These are phyloP conservation scores for Diplodia mutila DNA, from an alignment of 2,329 filamentous ascomycete genomes.

Conservation along the genomic window DNA sequence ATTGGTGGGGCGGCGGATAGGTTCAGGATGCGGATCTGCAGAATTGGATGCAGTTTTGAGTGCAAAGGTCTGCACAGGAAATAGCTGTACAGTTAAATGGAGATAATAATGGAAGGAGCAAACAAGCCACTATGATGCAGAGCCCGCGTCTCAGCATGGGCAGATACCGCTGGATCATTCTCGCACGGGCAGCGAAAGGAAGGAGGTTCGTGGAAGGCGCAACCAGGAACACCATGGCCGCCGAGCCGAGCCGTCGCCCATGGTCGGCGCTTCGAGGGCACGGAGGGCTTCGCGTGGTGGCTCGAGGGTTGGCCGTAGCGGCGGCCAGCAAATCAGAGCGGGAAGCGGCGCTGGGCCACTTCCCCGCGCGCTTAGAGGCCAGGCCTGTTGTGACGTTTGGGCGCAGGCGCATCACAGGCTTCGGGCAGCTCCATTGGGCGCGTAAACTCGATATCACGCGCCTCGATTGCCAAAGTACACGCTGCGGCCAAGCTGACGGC, in stretches of 20 bases:
- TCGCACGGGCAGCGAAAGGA: neutral
- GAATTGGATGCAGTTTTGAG: neutral
- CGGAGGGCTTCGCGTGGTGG: neutral
- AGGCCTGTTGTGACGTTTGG: slow-evolving; percentile 19
- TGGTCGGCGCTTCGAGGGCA: slow-evolving; percentile 8
- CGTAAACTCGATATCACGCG: slow-evolving; percentile 15
- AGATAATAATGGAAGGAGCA: neutral
- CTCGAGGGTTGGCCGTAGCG: neutral
- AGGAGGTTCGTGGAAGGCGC: neutral
- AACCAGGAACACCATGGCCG: slow-evolving; percentile 14
- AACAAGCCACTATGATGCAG: neutral
- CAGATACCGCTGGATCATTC: neutral
- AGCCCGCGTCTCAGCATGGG: neutral
- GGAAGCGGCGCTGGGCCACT: slow-evolving; percentile 12
- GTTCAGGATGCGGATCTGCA: neutral
- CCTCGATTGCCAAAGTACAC: neutral
- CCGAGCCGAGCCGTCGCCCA: slow-evolving; percentile 16
- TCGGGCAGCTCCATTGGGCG: slow-evolving; percentile 12
- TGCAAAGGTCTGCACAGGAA: neutral
- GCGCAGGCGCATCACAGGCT: slow-evolving; percentile 9
- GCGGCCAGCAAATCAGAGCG: slow-evolving; percentile 15
- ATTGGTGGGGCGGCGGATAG: neutral
- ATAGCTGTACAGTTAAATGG: slow-evolving; percentile 17
- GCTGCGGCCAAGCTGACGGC: slow-evolving; percentile 1
- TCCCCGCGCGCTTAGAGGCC: slow-evolving; percentile 23